These are phyloP conservation scores for Pseudopediastrum boryanum DNA, from an alignment of 139 green algal genomes.

Conservation along the genomic window DNA sequence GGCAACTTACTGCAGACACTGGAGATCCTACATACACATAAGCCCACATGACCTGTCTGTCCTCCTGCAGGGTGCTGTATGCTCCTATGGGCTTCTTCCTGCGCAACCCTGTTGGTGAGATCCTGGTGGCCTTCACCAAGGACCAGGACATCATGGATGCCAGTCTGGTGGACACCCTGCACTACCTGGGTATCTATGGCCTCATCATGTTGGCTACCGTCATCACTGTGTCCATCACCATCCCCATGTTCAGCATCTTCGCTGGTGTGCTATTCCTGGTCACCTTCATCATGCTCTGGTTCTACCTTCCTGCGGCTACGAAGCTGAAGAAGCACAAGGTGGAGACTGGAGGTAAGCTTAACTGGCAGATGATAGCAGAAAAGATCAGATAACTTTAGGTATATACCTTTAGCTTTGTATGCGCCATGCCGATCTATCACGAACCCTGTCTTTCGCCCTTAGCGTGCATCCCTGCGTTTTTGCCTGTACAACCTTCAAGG, in stretches of 20 bases:
- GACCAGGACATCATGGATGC: conserved; percentile 72
- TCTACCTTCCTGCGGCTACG: conserved; percentile 68
- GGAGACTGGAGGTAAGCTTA: conserved; percentile 40
- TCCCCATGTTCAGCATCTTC: conserved; percentile 63
- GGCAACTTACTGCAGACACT: too few species aligned
- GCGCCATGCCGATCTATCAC: too few species aligned
- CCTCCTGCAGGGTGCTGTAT: conserved; percentile 48
- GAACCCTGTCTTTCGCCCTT: too few species aligned
- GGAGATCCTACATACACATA: too few species aligned
- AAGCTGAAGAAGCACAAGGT: conserved; percentile 61
- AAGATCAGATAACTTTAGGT: too few species aligned
- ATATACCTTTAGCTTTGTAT: too few species aligned
- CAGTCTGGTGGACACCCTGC: conserved; percentile 58
- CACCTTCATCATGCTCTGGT: conserved; percentile 51
- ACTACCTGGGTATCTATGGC: conserved; percentile 67
- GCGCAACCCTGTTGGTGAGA: conserved; percentile 64
- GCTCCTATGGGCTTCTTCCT: conserved; percentile 72
- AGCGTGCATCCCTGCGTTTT: too few species aligned
- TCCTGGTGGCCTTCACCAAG: conserved; percentile 68
- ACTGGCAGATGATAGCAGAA: too few species aligned
- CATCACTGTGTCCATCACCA: conserved; percentile 65
- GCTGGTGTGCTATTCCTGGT: conserved; percentile 53
- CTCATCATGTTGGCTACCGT: conserved; percentile 66
- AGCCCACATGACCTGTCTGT: too few species aligned
- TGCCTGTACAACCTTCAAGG: too few species aligned